Evolutionary conservation across 257 asterid genomes (phyloP).

Genomic region (Petunia axillaris): DNA sequence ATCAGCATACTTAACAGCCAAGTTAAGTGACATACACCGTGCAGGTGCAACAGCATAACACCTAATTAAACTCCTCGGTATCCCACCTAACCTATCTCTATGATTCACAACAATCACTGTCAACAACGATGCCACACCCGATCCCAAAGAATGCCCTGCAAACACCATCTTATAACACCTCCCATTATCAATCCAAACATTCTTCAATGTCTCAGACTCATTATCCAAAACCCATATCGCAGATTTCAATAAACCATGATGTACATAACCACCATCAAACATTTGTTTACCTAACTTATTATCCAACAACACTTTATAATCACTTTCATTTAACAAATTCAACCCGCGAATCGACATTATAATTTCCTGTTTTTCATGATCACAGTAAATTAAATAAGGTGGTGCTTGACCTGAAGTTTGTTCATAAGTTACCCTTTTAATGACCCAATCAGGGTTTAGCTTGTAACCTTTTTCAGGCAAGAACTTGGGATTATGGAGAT

Average conservation of each 20-base stretch:
- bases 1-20: conserved; percentile 95
- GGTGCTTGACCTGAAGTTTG: conserved; percentile 72
- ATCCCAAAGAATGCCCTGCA: conserved; percentile 93
- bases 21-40: conserved; percentile 90
- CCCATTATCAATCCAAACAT: conserved; percentile 80
- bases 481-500: conserved; percentile 65
- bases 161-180: conserved; percentile 72
- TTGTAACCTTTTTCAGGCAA: conserved; percentile 63
- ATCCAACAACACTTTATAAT: conserved; percentile 71
- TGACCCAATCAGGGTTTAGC: conserved; percentile 70
- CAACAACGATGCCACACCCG: conserved; percentile 83
- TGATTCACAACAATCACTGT: conserved; percentile 78
- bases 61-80: conserved; percentile 66
- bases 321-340: conserved; percentile 69
- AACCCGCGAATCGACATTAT: conserved; percentile 84
- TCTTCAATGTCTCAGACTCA: conserved; percentile 70
- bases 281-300: conserved; percentile 84
- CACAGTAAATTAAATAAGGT: conserved; percentile 77
- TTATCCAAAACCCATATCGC: conserved; percentile 76
- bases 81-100: conserved; percentile 67
- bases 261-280: conserved; percentile 97
- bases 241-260: conserved; percentile 81
- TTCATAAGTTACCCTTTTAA: conserved; percentile 79
- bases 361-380: conserved; percentile 72
- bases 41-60: conserved; percentile 96